Percentiles rank a stretch among this genome's conserved stretches.
These are phyloP conservation scores for Hapsidospora chrysogenum DNA, from an alignment of 495 filamentous ascomycete genomes.

Conservation along the genomic window DNA sequence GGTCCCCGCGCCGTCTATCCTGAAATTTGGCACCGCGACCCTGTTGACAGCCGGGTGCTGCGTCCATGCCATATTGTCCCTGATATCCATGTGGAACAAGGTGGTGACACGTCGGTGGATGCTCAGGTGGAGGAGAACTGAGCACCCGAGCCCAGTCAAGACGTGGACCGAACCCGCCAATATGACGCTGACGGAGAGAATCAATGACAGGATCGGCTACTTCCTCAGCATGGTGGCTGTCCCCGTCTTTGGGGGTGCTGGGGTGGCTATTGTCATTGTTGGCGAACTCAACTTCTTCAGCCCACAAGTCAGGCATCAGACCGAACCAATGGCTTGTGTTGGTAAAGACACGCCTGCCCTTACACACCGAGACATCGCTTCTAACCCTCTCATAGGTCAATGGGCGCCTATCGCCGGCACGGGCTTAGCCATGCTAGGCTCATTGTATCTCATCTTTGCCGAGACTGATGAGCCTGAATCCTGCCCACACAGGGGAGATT, in stretches of 20 bases:
- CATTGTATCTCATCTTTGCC: slow-evolving; percentile 31
- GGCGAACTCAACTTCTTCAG: slow-evolving; percentile 46
- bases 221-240: slow-evolving; percentile 32
- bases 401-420: slow-evolving; percentile 41
- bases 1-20: slow-evolving; percentile 29
- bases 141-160: too few species aligned
- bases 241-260: slow-evolving; percentile 34
- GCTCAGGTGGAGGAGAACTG: slow-evolving; percentile 14
- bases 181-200: slow-evolving; percentile 15
- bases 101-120: slow-evolving; percentile 41
- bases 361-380: not conserved
- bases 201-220: slow-evolving; percentile 23
- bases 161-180: slow-evolving; percentile 12
- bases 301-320: slow-evolving; percentile 28
- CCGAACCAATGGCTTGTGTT: slow-evolving; percentile 36
- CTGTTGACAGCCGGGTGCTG: slow-evolving; percentile 42
- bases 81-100: slow-evolving; percentile 41
- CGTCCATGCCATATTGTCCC: slow-evolving; percentile 38
- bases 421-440: slow-evolving; percentile 33
- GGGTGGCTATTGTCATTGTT: slow-evolving; percentile 34
- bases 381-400: slow-evolving; percentile 18
- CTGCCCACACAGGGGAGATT: too few species aligned
- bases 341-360: slow-evolving; percentile 16
- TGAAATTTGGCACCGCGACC: slow-evolving; percentile 36
- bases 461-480: too few species aligned